These are phyloP conservation scores for Zygoascus tannicola DNA, from an alignment of 805 yeast genomes.

Conservation along the genomic window DNA sequence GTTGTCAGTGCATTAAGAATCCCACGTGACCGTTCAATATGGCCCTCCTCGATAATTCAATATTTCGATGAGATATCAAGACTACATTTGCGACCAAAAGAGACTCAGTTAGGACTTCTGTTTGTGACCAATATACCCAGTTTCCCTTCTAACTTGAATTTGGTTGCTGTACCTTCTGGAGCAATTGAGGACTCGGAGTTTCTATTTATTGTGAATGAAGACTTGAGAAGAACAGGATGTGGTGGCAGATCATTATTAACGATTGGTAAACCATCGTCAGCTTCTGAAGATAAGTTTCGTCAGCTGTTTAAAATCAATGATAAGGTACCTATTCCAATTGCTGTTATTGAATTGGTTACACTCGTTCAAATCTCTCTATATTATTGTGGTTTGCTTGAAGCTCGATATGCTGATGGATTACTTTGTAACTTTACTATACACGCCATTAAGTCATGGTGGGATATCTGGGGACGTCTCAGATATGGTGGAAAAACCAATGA, in stretches of 20 bases:
- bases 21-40: constrained; percentile 37
- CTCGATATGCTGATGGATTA: constrained; percentile 71
- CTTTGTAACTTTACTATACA: constrained; percentile 67
- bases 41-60: constrained; percentile 44
- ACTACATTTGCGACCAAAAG: constrained; percentile 63
- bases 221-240: constrained; percentile 68
- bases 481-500: constrained; percentile 34
- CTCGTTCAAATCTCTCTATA: constrained; percentile 66
- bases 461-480: constrained; percentile 42
- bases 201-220: constrained; percentile 61
- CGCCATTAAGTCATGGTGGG: constrained; percentile 80
- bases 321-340: constrained; percentile 47
- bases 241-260: constrained; percentile 77
- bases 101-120: constrained; percentile 48
- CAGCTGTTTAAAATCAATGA: constrained; percentile 52
- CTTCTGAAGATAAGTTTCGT: constrained; percentile 72
- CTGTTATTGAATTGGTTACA: constrained; percentile 65
- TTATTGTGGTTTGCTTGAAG: constrained; percentile 66
- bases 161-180: constrained; percentile 52
- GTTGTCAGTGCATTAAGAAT: constrained; percentile 49
- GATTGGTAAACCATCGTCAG: constrained; percentile 61
- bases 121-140: constrained; percentile 79
- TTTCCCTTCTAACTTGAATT: constrained; percentile 62
- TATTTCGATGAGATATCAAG: constrained; percentile 58
- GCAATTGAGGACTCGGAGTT: constrained; percentile 38